phyloP scores from a whole-genome alignment of 2,329 filamentous ascomycete species.

The Aspergillus piperis region DNA sequence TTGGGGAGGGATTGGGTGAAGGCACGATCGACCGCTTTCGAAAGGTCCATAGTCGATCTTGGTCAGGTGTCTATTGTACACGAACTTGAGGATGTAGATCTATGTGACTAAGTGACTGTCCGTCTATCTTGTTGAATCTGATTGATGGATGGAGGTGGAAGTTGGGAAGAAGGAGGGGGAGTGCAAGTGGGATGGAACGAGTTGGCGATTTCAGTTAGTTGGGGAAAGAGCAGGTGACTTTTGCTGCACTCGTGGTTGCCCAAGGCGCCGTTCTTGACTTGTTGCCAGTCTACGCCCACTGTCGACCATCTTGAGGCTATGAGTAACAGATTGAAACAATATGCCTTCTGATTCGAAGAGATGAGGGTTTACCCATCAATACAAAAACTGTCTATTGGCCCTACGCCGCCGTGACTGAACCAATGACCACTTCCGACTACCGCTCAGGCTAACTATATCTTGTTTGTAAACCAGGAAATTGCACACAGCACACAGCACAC shows the following conservation, averaged over 20 bases:
- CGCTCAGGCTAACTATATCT: too few species aligned
- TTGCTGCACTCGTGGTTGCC: neutral
- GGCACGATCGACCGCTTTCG: constrained; percentile 28
- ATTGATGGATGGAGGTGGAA: neutral
- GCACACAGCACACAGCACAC: neutral
- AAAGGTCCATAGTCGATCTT: constrained; percentile 25
- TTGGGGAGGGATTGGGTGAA: constrained; percentile 41
- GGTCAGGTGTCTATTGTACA: neutral
- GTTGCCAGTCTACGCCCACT: too few species aligned
- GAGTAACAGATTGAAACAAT: neutral
- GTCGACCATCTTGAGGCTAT: neutral
- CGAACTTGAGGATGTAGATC: neutral
- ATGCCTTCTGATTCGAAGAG: too few species aligned
- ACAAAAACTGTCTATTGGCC: too few species aligned
- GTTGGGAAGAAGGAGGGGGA: neutral
- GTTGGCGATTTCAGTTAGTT: neutral
- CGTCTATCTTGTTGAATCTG: neutral
- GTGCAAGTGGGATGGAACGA: neutral
- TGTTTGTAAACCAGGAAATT: neutral
- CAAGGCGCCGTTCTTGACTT: neutral
- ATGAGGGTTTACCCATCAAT: too few species aligned
- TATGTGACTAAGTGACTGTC: neutral
- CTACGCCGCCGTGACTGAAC: too few species aligned
- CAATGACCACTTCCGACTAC: too few species aligned
- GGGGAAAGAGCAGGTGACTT: neutral